Conservation (phyloP, 176 grass and related monocot species). For the Sorghum bicolor region DNA sequence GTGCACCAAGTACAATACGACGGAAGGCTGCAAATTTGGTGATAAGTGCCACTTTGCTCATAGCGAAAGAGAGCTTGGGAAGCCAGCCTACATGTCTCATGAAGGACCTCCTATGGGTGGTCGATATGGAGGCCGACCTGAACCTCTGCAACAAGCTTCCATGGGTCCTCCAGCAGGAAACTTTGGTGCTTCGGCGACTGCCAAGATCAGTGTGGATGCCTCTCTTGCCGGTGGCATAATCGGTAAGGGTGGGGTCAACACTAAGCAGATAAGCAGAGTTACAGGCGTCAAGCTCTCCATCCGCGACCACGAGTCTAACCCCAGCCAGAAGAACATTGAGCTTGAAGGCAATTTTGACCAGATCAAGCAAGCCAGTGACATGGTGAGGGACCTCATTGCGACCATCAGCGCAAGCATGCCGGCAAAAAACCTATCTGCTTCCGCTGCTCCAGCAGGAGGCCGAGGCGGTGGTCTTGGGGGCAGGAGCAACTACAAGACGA, state of each 20-base stretch:
- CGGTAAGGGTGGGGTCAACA: slow-evolving; percentile 90
- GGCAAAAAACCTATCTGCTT: slow-evolving; percentile 17
- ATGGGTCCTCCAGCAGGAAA: slow-evolving; percentile 50
- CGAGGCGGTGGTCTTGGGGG: slow-evolving; percentile 23
- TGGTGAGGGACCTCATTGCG: slow-evolving; percentile 77
- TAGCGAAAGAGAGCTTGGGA: slow-evolving; percentile 75
- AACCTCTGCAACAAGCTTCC: slow-evolving; percentile 21
- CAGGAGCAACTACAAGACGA: slow-evolving; percentile 79
- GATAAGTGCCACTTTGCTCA: slow-evolving; percentile 87
- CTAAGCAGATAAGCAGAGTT: slow-evolving; percentile 76
- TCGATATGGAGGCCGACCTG: slow-evolving; percentile 42
- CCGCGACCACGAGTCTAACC: slow-evolving; percentile 61
- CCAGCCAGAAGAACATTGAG: slow-evolving; percentile 86
- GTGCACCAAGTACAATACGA: slow-evolving; percentile 90
- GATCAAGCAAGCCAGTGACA: slow-evolving; percentile 80
- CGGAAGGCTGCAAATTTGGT: slow-evolving; percentile 81
- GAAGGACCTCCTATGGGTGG: slow-evolving; percentile 55
- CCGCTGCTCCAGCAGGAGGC: not conserved
- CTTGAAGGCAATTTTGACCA: slow-evolving; percentile 90
- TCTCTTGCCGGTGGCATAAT: slow-evolving; percentile 87
- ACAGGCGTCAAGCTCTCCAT: slow-evolving; percentile 83
- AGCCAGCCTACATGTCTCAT: slow-evolving; percentile 27
- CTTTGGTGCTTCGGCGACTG: slow-evolving; percentile 80
- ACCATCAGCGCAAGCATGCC: slow-evolving; percentile 48
- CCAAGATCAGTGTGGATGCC: slow-evolving; percentile 87